These are phyloP conservation scores for Cystobasidium slooffiae DNA, from an alignment of 1,284 basidiomycete genomes.

Conservation along the genomic window DNA sequence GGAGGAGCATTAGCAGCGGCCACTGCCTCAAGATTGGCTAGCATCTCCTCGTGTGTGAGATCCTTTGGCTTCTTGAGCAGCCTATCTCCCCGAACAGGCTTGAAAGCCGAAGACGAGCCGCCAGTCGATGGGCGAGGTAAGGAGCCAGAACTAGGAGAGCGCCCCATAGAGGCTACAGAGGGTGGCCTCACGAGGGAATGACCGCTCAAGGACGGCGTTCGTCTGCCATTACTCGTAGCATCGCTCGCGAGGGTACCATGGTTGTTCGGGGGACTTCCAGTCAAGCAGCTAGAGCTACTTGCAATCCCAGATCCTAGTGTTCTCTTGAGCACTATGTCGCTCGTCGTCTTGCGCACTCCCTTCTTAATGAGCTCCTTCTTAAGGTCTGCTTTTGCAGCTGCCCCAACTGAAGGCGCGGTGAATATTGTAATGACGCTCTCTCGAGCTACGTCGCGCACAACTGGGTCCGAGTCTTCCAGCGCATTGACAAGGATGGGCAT, in stretches of 20 bases:
- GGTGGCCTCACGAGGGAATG: neutral
- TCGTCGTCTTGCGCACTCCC: constrained; percentile 80
- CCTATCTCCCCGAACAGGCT: constrained; percentile 17
- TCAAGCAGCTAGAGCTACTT: constrained; percentile 13
- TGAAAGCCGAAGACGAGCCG: neutral
- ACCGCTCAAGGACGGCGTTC: constrained; percentile 4
- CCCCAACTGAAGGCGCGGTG: constrained; percentile 74
- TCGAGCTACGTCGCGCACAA: constrained; percentile 83
- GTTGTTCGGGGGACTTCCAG: neutral
- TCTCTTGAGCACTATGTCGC: constrained; percentile 59
- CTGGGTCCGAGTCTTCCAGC: constrained; percentile 86
- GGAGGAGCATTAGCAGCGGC: constrained; percentile 31
- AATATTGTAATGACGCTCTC: constrained; percentile 82
- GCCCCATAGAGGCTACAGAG: constrained; percentile 1
- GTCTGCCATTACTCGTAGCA: neutral
- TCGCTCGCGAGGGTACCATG: neutral
- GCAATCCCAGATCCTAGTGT: constrained; percentile 14
- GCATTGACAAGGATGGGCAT: constrained; percentile 77
- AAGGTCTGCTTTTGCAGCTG: constrained; percentile 85
- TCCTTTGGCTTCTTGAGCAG: constrained; percentile 32
- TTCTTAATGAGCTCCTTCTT: constrained; percentile 88
- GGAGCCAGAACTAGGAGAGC: constrained; percentile 8
- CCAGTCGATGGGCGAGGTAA: constrained; percentile 11
- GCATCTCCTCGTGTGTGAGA: constrained; percentile 37
- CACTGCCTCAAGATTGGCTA: constrained; percentile 23